These are phyloP conservation scores for Fraxinus floribunda DNA, from an alignment of 305 asterid species.

Conservation along the genomic window DNA sequence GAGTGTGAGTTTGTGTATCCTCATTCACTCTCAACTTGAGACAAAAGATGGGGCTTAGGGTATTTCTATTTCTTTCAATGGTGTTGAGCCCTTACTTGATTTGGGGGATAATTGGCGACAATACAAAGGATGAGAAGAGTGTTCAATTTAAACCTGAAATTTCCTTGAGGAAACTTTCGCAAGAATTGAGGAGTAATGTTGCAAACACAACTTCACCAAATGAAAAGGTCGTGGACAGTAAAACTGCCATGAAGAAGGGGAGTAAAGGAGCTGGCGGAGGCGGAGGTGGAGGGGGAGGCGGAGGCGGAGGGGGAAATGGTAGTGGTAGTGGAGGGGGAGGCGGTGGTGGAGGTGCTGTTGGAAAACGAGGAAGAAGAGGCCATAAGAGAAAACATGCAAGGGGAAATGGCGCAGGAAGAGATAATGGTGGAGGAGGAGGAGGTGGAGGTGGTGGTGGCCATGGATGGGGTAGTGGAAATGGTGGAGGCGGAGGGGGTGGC, in stretches of 20 bases:
- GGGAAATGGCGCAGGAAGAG: constrained; percentile 7
- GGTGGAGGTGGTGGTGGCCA: constrained; percentile 22
- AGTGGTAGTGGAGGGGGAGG: background rate
- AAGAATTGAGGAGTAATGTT: constrained; percentile 8
- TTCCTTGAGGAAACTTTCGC: constrained; percentile 17
- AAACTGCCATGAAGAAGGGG: constrained; percentile 19
- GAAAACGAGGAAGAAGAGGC: background rate
- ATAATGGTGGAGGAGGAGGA: constrained; percentile 12
- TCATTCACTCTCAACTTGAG: constrained; percentile 21
- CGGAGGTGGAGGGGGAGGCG: background rate
- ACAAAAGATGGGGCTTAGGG: constrained; percentile 31
- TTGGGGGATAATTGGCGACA: constrained; percentile 23
- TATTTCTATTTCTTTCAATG: constrained; percentile 20
- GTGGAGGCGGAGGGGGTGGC: constrained; percentile 11
- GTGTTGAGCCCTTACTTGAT: constrained; percentile 31
- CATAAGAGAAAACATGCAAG: background rate
- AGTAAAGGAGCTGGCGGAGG: constrained; percentile 12
- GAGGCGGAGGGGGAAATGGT: background rate
- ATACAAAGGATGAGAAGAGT: background rate
- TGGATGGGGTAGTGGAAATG: constrained; percentile 14
- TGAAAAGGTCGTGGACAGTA: constrained; percentile 5
- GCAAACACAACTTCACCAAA: constrained; percentile 15
- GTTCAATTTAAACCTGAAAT: constrained; percentile 5
- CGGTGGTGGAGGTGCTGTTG: background rate
- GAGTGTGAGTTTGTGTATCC: background rate